Conservation (phyloP, 208 protist species). For the Trypanosoma conorhini region DNA sequence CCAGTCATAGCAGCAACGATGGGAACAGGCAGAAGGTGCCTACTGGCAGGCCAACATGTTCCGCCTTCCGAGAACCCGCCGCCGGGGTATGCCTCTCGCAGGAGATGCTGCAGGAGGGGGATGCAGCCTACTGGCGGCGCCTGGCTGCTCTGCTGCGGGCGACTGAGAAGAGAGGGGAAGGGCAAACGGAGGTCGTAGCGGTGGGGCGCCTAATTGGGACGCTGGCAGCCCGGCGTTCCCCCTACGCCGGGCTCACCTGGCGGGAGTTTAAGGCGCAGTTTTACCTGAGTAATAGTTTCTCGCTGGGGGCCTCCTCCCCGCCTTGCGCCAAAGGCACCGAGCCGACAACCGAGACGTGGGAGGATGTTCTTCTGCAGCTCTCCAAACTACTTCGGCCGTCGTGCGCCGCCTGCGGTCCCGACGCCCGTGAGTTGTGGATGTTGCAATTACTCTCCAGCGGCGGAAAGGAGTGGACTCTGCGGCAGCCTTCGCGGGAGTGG, state of each 20-base stretch:
- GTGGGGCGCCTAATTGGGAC: background rate
- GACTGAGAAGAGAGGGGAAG: background rate
- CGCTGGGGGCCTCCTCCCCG: background rate
- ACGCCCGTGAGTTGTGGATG: conserved; percentile 6
- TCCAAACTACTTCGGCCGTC: conserved; percentile 9
- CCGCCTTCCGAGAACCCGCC: background rate
- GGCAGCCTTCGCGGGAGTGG: background rate
- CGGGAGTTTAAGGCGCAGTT: conserved; percentile 22
- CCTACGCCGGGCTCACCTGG: conserved; percentile 13
- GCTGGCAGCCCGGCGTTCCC: background rate
- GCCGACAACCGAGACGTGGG: background rate
- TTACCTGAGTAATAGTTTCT: conserved; percentile 6
- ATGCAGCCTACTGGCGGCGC: background rate
- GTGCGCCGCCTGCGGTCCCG: conserved; percentile 15
- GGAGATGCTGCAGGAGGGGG: background rate
- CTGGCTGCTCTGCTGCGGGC: background rate
- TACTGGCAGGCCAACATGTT: too few relatives aligned
- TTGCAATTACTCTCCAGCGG: background rate
- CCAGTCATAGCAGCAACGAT: background rate
- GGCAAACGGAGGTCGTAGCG: background rate
- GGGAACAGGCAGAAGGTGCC: background rate
- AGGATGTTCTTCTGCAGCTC: background rate
- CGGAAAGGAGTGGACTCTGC: background rate
- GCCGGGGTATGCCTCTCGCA: background rate
- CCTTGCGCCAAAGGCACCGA: background rate